A percentile compares a stretch with the other conserved stretches of the same genome.
Evolutionary conservation across 2,329 filamentous ascomycete genomes (phyloP).

Genomic region (Beauveria varroae): DNA sequence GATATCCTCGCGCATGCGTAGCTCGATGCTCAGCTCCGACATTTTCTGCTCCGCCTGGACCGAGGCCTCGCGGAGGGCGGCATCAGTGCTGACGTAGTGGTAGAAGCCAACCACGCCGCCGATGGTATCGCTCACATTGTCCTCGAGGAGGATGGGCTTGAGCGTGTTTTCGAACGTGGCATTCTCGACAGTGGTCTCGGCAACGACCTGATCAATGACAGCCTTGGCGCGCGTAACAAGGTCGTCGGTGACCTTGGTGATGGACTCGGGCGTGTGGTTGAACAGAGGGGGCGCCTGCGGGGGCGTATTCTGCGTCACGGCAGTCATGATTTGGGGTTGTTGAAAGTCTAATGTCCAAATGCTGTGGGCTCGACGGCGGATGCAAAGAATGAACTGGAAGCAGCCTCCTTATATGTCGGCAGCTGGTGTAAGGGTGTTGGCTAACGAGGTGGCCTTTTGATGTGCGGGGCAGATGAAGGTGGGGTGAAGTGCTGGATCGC

Average conservation of each 20-base stretch:
- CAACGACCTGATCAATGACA: conserved; percentile 60
- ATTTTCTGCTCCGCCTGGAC: conserved; percentile 69
- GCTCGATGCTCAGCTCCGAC: conserved; percentile 71
- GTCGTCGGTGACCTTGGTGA: conserved; percentile 59
- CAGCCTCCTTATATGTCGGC: background rate
- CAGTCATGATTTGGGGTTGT: background rate
- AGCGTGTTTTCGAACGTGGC: conserved; percentile 48
- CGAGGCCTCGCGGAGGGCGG: conserved; percentile 64
- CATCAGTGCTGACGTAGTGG: conserved; percentile 67
- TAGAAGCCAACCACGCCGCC: conserved; percentile 69
- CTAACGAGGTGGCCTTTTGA: background rate
- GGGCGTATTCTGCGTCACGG: conserved; percentile 30
- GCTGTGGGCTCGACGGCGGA: background rate
- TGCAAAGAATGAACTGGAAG: background rate
- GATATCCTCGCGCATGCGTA: conserved; percentile 73
- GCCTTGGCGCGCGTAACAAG: conserved; percentile 56
- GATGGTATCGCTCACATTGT: conserved; percentile 57
- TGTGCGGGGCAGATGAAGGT: conserved; percentile 3
- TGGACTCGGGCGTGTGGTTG: conserved; percentile 62
- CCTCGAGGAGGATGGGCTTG: conserved; percentile 53
- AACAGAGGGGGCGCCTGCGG: conserved; percentile 74
- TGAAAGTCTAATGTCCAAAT: background rate
- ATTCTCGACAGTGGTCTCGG: conserved; percentile 44
- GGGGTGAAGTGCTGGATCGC: conserved; percentile 4
- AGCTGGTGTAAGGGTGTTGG: background rate